Evolutionary conservation across 352 stramenopile genomes (phyloP), one percentile per base, ranked within the genome.

Genomic region (Aphanomyces cochlioides): DNA sequence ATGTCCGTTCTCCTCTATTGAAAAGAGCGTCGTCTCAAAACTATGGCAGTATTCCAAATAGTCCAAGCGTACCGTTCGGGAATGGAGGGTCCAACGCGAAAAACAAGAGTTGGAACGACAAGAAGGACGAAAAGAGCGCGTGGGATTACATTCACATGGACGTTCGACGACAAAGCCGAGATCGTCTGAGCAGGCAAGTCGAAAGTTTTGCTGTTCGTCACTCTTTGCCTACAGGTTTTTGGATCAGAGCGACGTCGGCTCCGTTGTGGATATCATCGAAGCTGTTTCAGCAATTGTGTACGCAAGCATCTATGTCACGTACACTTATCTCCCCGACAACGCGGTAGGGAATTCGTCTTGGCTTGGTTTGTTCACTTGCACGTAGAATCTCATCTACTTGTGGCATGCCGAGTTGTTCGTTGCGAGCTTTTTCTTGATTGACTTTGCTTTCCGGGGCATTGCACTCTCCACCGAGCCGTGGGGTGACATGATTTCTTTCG

Each of bases 171-270:
- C 64, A 70, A 61, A 70, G 64, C 48, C 64, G 64, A 7, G 64
- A 70, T 50, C 64, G 64, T 15, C 43, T 54, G 28, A 70, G 64
- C 47, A 37, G 64, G 64, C 61, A 47, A 45, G 28, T 15, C 15
- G 13, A 41, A 13, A 53, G 17, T 17, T 63, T 7, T 36, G 39
- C 60, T 45, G 12, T 15, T 36, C 39, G 21, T 15, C 56, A 47
- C 10, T 17, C 8, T 6, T 36, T 17, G 6, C 7, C 37, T 3
- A 19, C 39, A 93, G 86, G 0, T 87, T 89, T 66, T 71, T 95
- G 56, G 87, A 95, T 72, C 87, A 92, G 77, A 90, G 87, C 40
- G 75, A 80, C 40, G 80, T 95, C 59, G 87, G 87, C 3, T 77
- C 83, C 4, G 74, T 74, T 7, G 70, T 93, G n/a, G 87, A 95